Conservation (phyloP, 148 eudicot genomes). For the Arbutus unedo region DNA sequence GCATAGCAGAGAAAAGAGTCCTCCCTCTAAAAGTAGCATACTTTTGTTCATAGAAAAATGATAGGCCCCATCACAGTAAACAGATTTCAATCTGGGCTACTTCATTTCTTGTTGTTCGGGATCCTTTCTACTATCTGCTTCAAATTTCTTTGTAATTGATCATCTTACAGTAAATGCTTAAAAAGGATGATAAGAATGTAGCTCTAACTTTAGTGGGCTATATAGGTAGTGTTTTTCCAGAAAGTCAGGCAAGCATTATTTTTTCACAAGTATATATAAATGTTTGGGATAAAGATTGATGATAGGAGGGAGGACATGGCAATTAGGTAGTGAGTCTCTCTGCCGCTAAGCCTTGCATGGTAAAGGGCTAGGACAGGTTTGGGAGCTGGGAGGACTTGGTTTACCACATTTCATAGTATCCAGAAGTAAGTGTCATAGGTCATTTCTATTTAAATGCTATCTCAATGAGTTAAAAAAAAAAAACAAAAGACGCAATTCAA, state of each 20-base stretch:
- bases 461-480: background rate
- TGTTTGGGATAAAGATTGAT: background rate
- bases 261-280: too few species aligned
- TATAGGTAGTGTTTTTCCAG: background rate
- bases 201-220: background rate
- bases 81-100: background rate
- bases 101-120: background rate
- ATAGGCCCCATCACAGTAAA: background rate
- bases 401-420: background rate
- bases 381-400: background rate
- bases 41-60: background rate
- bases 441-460: background rate
- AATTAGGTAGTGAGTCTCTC: slow-evolving; percentile 2
- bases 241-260: background rate
- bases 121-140: background rate
- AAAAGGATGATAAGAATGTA: background rate
- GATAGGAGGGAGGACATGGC: slow-evolving; percentile 8
- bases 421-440: background rate
- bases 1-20: background rate
- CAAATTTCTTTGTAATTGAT: background rate
- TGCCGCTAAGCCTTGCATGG: background rate
- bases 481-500: background rate
- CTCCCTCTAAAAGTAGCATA: background rate
- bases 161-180: background rate
- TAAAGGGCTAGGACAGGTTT: background rate